Evolutionary conservation across 306 rosid genomes (phyloP), one percentile per base, ranked within the genome.

Genomic region (Pterocarpus macrocarpus): DNA sequence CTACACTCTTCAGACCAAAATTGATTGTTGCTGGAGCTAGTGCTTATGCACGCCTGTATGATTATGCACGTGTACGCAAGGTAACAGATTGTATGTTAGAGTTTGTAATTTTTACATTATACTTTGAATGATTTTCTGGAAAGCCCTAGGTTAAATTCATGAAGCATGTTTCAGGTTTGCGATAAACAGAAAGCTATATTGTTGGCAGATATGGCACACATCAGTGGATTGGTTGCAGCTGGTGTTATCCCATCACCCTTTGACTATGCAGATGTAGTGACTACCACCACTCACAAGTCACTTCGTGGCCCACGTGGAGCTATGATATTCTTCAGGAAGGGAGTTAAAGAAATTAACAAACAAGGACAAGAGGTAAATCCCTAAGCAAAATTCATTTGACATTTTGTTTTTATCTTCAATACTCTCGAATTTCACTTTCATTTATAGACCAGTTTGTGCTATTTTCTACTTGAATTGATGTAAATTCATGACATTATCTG

Each of bases 291-390:
- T 33, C 94, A 93, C 88, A 93, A 93, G 88, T 91, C 97, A 35
- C 97, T 93, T 80, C 97, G 97, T 71, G 97, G 97, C 22, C 97
- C 97, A 39, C 97, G 97, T 69, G 97, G 97, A 69, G 97, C 97
- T 80, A 91, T 93, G 97, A 93, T 93, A 41, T 75, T 75, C 71
- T 75, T 79, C 87, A 78, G 97, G 83, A 93, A 91, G 85, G 97
- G 97, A 49, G 80, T 93, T 49, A 93, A 93, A 71, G 97, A 87
- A 88, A 85, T 79, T 13, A 88, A 88, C 79, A 93, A 91, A 80
- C 93, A 93, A 86, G 97, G 97, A 43, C 33, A 89, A 76, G 97
- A 91, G 86, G 97, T 88, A 71, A 56, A 58, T 56, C 47, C 43
- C 75, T 32, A 8, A 47, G 14, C 17, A 69, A 41, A 65, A 22